Evolutionary conservation across 768 basidiomycete species (phyloP).

Genomic region (Suillus clintonianus): DNA sequence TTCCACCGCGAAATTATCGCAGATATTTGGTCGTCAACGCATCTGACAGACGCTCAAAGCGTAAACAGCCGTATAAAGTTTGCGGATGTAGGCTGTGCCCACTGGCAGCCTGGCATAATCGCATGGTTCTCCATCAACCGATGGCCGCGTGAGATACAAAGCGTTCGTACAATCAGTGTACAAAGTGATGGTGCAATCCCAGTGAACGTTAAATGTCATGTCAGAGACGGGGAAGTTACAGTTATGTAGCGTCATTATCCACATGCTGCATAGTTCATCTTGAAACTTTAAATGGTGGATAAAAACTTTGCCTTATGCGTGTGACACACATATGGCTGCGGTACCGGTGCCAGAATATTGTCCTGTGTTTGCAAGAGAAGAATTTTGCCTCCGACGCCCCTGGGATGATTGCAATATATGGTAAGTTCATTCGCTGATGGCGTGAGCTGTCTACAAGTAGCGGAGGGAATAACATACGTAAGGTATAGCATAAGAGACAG

Average conservation of each 20-base stretch:
- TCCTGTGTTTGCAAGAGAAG: not conserved
- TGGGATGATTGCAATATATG: not conserved
- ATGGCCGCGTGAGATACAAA: slow-evolving; percentile 2
- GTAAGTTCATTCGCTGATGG: not conserved
- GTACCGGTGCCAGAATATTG: not conserved
- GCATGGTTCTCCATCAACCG: not conserved
- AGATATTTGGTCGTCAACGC: not conserved
- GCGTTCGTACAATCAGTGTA: not conserved
- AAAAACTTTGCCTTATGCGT: not conserved
- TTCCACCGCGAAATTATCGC: not conserved
- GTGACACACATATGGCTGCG: not conserved
- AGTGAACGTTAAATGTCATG: not conserved
- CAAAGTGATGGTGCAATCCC: not conserved
- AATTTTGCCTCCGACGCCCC: not conserved
- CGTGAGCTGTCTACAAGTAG: not conserved
- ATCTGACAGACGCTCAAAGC: not conserved
- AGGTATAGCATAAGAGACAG: slow-evolving; percentile 28
- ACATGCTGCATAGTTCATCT: not conserved
- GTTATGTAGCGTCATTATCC: not conserved
- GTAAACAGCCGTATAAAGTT: not conserved
- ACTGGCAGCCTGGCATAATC: not conserved
- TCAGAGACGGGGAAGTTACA: slow-evolving; percentile 1
- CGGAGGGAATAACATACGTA: slow-evolving; percentile 12
- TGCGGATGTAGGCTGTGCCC: not conserved
- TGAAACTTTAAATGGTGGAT: not conserved